Base-by-base conservation (phyloP, 805 yeast genomes). In the Candida montana region DNA sequence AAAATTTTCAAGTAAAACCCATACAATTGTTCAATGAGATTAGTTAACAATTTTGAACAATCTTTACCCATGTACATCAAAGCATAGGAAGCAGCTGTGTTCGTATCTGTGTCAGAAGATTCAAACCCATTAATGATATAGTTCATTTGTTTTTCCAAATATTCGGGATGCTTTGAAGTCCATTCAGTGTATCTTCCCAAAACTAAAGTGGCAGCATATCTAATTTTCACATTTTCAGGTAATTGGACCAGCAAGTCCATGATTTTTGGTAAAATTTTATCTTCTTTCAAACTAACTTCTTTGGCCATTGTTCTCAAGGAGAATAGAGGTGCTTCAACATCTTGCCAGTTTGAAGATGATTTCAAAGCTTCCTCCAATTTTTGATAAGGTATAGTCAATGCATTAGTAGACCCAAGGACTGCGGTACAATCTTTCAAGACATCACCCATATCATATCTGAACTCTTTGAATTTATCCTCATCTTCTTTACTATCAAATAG, bases 361-460 rank as follows among this genome's bases (percentile, higher is more conserved):
- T 46, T 52, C 21, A 69, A 41, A 2, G 65, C 54, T 7, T 50
- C 39, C 50, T 75, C 76, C 37, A 89, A 74, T 52, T 72, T 75
- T 28, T 66, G 64, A 52, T 79, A 83, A 16, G 96, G 95, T 40
- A 85, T 80, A 18, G 65, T 61, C 28, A 93, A 68, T 0, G 96
- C 88, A 31, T 63, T 67, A 9, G 75, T 64, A 3, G 95, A 71
- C 1, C 98, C 98, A 33, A 87, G 79, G 3, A 93, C 91, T 2
- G 86, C 85, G 52, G 97, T 86, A 67, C 98, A 89, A 58, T 89
- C 95, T 58, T 95, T 95, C 47, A 93, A 67, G n/a, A 91, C 96
- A 60, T 93, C 98, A 30, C 98, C 98, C 85, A 93, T 86, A 42
- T 88, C 96, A 63, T 93, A 93, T 55, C 99, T 74, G 64, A 91